Evolutionary conservation across 495 filamentous ascomycete genomes (phyloP), one percentile per base, ranked within the genome.

Genomic region (Penicillium malachiteum): DNA sequence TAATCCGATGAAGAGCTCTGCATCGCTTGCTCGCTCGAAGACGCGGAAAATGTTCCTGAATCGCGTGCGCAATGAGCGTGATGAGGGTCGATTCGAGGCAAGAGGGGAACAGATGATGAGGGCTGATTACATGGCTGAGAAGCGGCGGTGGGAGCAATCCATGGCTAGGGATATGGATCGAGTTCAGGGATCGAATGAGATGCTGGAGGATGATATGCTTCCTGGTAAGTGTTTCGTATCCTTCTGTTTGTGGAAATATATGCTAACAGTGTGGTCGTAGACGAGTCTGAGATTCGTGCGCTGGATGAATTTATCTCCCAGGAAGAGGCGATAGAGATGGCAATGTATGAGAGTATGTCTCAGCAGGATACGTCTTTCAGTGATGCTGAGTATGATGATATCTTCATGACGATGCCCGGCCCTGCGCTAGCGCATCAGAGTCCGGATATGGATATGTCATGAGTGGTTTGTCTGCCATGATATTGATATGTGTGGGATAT

Each of bases 61-160:
- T 60, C 89, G 86, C 48, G 86, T 96, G n/a, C 77, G 84, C 62
- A 82, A 85, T 57, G 80, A 82, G 37, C 76, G 86, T 3, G 89
- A 96, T 63, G 79, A 68, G 83, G 86, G 81, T 68, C 86, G 70
- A 54, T 82, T 69, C 76, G 90, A 73, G 82, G 84, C 38, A 75
- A 72, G 90, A 2, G 88, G 90, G 43, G 90, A 96, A 54, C 87
- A 95, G 79, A 84, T 95, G 50, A 67, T 73, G 64, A 67, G 64
- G 35, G 64, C 74, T 64, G 76, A 78, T 58, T 58, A 70, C 57
- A 52, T 73, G 33, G 75, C 77, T 34, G 81, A 83, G 60, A 73
- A 79, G 62, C 70, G 71, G 58, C 70, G 75, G 51, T 71, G 80
- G 62, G 80, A 80, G 45, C 79, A 79, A 56, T 48, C 46, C n/a